A percentile compares a stretch with the other conserved stretches of the same genome.
phyloP scores from a whole-genome alignment of 1,284 basidiomycete genomes.

The Paramarasmius palmivorus region DNA sequence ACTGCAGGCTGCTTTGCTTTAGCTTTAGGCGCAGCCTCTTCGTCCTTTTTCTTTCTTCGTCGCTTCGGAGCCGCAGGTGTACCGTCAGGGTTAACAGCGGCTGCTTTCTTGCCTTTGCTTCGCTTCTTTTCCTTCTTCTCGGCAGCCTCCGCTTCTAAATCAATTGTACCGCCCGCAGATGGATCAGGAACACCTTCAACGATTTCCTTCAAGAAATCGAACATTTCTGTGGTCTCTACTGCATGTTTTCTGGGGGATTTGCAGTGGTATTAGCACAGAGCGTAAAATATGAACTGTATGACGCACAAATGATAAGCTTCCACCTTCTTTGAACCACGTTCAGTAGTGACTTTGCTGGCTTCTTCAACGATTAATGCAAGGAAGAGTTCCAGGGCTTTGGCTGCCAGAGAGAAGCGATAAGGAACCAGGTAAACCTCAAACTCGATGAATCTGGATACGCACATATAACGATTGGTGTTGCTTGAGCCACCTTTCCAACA shows the following conservation, averaged over 20 bases:
- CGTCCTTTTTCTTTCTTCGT: slow-evolving; percentile 17
- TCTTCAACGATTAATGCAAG: slow-evolving; percentile 86
- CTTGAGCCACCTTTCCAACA: slow-evolving; percentile 97
- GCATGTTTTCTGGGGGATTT: slow-evolving; percentile 80
- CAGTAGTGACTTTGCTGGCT: slow-evolving; percentile 78
- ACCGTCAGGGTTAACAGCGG: too few relatives aligned
- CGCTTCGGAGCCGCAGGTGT: slow-evolving; percentile 13
- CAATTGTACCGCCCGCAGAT: slow-evolving; percentile 75
- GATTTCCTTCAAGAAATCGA: slow-evolving; percentile 96
- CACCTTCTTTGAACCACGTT: slow-evolving; percentile 86
- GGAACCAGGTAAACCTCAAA: slow-evolving; percentile 1
- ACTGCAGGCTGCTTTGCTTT: neutral
- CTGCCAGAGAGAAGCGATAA: slow-evolving; percentile 42
- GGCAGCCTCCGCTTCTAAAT: slow-evolving; percentile 60
- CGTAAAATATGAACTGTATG: neutral
- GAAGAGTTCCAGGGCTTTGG: slow-evolving; percentile 96
- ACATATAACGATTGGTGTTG: slow-evolving; percentile 98
- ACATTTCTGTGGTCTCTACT: slow-evolving; percentile 84
- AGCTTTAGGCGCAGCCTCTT: slow-evolving; percentile 11
- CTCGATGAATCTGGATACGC: slow-evolving; percentile 43
- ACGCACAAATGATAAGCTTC: slow-evolving; percentile 94
- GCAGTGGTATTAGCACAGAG: neutral
- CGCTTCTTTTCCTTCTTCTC: slow-evolving; percentile 58
- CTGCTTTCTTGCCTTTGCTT: slow-evolving; percentile 53
- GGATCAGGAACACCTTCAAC: slow-evolving; percentile 92